Evolutionary conservation across 495 filamentous ascomycete genomes (phyloP).

Genomic region (Copromyces sp.): DNA sequence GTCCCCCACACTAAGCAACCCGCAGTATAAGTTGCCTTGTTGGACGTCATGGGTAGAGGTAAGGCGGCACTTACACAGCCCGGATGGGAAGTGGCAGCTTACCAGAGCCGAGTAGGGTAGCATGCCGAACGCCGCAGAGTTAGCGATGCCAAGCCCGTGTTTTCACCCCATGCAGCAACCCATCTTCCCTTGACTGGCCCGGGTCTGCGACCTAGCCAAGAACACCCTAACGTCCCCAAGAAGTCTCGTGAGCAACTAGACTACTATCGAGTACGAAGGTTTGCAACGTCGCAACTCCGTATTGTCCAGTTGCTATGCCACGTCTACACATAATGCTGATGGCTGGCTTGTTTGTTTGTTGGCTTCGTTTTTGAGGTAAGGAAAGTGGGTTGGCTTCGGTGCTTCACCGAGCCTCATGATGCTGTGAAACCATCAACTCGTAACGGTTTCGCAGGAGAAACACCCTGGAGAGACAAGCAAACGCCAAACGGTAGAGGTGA

Average conservation of each 20-base stretch:
- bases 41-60: background rate
- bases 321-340: background rate
- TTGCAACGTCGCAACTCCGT: background rate
- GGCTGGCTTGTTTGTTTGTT: background rate
- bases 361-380: background rate
- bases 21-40: background rate
- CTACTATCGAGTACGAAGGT: background rate
- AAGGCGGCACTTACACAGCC: background rate
- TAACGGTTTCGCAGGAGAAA: background rate
- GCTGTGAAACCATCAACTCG: background rate
- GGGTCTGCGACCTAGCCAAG: background rate
- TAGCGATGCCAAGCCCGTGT: background rate
- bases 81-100: background rate
- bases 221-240: background rate
- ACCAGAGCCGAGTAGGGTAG: background rate
- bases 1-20: background rate
- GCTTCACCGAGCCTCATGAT: background rate
- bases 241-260: background rate
- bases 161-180: background rate
- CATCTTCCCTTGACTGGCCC: background rate
- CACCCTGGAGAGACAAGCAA: background rate
- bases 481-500: background rate
- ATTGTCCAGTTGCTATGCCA: background rate
- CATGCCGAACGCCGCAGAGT: background rate
- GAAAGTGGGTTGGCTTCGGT: background rate